phyloP scores from a whole-genome alignment of 2,329 filamentous ascomycete species.

The Pestalotiopsis sp. region DNA sequence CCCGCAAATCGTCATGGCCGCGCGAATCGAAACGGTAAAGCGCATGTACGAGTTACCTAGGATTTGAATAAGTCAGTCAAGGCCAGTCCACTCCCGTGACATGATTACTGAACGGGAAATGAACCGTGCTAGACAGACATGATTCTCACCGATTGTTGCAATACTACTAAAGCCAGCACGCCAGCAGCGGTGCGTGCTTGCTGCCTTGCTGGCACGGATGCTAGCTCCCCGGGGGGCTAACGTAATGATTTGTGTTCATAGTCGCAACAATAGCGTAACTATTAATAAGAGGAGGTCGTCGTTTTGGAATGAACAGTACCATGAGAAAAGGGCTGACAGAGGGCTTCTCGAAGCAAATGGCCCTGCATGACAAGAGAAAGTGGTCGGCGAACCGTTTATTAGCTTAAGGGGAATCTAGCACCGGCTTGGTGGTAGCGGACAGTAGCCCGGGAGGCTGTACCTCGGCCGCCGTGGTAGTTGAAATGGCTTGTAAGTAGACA shows the following conservation, averaged over 20 bases:
- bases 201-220: neutral
- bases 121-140: neutral
- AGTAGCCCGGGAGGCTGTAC: no score
- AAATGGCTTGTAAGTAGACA: neutral
- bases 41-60: neutral
- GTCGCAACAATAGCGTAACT: neutral
- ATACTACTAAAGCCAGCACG: neutral
- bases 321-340: neutral
- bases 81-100: neutral
- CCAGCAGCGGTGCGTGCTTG: no score
- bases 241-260: neutral
- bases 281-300: neutral
- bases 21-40: neutral
- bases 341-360: constrained; percentile 1
- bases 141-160: neutral
- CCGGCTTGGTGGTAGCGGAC: neutral
- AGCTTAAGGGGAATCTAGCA: neutral
- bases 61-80: neutral
- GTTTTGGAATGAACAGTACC: neutral
- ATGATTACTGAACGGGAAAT: neutral
- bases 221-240: neutral
- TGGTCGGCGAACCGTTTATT: neutral
- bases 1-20: neutral
- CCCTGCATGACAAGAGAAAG: neutral
- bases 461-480: no score